A percentile compares a stretch with the other conserved stretches of the same genome.
phyloP scores from a whole-genome alignment of 148 eudicot species.

The Diospyros kaki region DNA sequence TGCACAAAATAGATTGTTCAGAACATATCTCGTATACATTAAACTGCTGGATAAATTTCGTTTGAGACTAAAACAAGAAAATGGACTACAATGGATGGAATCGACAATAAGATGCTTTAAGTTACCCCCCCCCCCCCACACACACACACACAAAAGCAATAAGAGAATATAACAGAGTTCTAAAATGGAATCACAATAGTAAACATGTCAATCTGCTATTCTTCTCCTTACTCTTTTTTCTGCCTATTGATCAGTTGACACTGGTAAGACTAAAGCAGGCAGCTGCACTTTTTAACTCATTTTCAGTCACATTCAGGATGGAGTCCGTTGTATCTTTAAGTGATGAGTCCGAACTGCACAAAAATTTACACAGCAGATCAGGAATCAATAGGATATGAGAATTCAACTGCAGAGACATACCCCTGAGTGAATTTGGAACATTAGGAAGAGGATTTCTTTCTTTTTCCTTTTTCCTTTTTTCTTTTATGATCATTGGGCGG shows the following conservation, averaged over 20 bases:
- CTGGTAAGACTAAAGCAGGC: slow-evolving; percentile 74
- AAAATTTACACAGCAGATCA: neutral
- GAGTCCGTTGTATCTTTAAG: slow-evolving; percentile 49
- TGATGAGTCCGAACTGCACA: slow-evolving; percentile 68
- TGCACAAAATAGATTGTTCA: neutral
- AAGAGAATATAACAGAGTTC: neutral
- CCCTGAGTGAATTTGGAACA: neutral
- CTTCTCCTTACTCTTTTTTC: slow-evolving; percentile 1
- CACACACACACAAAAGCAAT: neutral
- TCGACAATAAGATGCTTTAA: neutral
- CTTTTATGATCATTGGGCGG: too few species aligned
- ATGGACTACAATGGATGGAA: neutral
- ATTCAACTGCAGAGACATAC: neutral
- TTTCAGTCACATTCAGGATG: slow-evolving; percentile 50
- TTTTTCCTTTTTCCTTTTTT: too few species aligned
- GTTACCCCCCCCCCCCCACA: neutral
- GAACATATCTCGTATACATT: neutral
- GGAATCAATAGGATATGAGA: neutral
- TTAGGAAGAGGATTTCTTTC: too few species aligned
- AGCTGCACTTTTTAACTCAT: slow-evolving; percentile 68
- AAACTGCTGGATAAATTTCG: neutral
- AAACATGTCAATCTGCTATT: slow-evolving; percentile 10
- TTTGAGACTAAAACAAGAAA: neutral
- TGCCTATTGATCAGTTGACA: slow-evolving; percentile 38
- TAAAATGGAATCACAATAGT: neutral